Evolutionary conservation across 352 stramenopile genomes (phyloP), one percentile per base, ranked within the genome.

Genomic region (Phytophthora pistaciae): DNA sequence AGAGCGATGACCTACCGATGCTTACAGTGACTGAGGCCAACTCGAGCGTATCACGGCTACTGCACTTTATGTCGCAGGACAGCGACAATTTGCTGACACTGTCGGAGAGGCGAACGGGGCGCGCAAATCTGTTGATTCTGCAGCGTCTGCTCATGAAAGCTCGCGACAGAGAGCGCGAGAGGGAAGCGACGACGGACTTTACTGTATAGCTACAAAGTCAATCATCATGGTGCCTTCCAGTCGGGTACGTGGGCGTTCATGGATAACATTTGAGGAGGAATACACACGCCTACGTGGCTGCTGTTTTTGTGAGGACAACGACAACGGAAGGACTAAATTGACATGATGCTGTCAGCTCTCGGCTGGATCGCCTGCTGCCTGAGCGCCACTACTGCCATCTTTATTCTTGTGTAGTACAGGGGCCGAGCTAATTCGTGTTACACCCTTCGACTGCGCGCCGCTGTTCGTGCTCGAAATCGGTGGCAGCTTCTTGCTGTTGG

Each of bases 391-490:
- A 44, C 60, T 72, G 54, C 74, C 70, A 10, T 82, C 71, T 60
- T 64, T 66, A 65, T 75, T 84, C 60, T 91, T 93, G 62, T 90
- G 80, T 61, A 93, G 66, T 57, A 88, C 75, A 27, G 85, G 87
- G 18, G 87, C 85, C 18, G 87, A 93, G 62, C 77, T 91, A 6
- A 74, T 92, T 16, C 87, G 82, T 29, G 72, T 87, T 13, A 90
- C 77, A 2, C 68, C 56, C 27, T 78, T 86, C 21, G 33, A 20
- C 9, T 66, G 66, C 16, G 56, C 21, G 55, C 29, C 60, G 52
- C 40, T 70, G 40, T 18, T 73, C 5, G 53, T 62, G 38, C 31
- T 66, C 7, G 68, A 60, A 69, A 94, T 94, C 0, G 87, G 84
- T 20, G 87, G 87, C 29, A 94, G 64, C 53, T 92, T 92, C 70